Evolutionary conservation across 768 basidiomycete species (phyloP).

Genomic region (Piloderma croceum): DNA sequence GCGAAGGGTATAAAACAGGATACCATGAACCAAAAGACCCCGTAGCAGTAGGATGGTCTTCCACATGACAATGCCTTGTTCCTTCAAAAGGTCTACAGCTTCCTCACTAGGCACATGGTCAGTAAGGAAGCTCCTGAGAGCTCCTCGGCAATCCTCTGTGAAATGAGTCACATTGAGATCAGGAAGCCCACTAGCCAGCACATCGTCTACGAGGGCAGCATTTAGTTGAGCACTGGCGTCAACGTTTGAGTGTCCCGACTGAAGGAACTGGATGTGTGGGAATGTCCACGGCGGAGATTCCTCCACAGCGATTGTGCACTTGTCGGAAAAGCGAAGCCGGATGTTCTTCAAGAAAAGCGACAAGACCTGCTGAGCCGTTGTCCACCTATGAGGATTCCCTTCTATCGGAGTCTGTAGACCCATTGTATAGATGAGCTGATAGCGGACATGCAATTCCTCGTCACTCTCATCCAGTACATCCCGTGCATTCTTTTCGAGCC

Average conservation of each 20-base stretch:
- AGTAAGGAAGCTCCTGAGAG: conserved; percentile 22
- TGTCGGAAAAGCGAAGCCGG: too few relatives aligned
- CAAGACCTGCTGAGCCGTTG: conserved; percentile 33
- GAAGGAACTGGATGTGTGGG: conserved; percentile 6
- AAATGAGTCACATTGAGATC: conserved; percentile 15
- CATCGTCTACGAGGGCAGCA: conserved; percentile 10
- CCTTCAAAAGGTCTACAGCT: conserved; percentile 9
- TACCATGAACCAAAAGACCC: conserved; percentile 37
- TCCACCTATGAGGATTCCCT: conserved; percentile 40
- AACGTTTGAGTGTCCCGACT: conserved; percentile 15
- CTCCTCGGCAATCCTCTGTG: conserved; percentile 11
- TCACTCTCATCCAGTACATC: conserved; percentile 45
- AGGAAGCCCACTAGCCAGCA: conserved; percentile 16
- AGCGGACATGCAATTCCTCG: conserved; percentile 41
- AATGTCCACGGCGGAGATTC: conserved; percentile 11
- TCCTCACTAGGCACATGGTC: conserved; percentile 1
- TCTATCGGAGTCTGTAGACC: conserved; percentile 34
- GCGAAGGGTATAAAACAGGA: conserved; percentile 33
- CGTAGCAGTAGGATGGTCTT: conserved; percentile 37
- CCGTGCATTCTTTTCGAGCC: conserved; percentile 24
- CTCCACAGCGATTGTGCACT: conserved; percentile 12
- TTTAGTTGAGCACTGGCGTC: conserved; percentile 14
- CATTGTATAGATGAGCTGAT: conserved; percentile 45
- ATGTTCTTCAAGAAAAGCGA: too few relatives aligned
- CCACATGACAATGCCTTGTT: conserved; percentile 23